Base-by-base conservation (phyloP, 805 yeast genomes). In the Sugiyamaella floridensis region DNA sequence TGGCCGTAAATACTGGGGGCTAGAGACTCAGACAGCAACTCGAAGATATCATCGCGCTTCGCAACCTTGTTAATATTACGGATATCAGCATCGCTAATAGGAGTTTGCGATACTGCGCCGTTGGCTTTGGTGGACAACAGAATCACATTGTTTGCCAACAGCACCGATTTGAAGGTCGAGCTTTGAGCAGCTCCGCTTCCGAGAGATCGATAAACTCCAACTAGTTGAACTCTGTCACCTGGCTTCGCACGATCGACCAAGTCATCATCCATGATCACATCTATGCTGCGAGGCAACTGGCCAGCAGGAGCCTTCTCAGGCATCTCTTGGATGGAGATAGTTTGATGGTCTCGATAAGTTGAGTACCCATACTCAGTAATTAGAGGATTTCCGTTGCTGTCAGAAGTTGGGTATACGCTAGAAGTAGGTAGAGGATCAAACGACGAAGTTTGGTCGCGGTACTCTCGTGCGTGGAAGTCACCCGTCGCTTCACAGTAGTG, bases 251-350 rank as follows among this genome's bases (percentile, higher is more conserved):
- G 73, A 67, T 93, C 99, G 2, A 93, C 98, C 58, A 93, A 76
- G 66, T 93, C 99, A 63, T 90, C 97, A 67, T 92, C 97, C 62
- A 93, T 72, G n/a, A 92, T 80, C 20, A 92, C 85, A 64, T 93
- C 99, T 37, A 93, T 78, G 2, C 96, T 83, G 63, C 98, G 77
- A 37, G 99, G 99, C 57, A 93, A 76, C 71, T 92, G 98, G 52
- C 99, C 99, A 0, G 98, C 95, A 14, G 98, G 99, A 1, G 98
- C 97, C 57, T 84, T 77, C 71, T 93, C 98, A 1, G 99, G 98
- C 88, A 93, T 87, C 72, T 93, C 99, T 69, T 93, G 99, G 40
- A 93, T 85, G 0, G 97, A 81, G 40, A 93, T 78, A 41, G 89
- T 85, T 71, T 93, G 99, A 67, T 92, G 97, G 70, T 93, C 99